phyloP scores from a whole-genome alignment of 2,329 filamentous ascomycete species.

The Cyphellophora attinorum region DNA sequence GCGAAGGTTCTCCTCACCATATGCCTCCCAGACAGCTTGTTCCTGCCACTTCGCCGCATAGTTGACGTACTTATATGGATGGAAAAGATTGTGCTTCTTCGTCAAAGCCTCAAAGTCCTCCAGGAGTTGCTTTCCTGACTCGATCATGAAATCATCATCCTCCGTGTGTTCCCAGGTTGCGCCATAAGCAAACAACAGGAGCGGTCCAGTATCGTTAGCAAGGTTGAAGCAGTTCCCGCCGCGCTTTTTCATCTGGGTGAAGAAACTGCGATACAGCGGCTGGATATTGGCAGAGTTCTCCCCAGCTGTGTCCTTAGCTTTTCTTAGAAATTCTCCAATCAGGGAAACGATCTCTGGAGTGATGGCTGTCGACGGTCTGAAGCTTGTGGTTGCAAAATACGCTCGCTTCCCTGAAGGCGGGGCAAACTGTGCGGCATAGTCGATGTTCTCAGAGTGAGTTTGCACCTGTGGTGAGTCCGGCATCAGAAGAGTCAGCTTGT shows the following conservation, averaged over 20 bases:
- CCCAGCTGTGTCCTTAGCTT: too few species aligned
- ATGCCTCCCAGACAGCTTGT: neutral
- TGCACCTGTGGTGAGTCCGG: neutral
- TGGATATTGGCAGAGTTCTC: too few species aligned
- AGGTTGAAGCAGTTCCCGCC: neutral
- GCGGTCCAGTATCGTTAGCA: neutral
- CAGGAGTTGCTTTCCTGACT: neutral
- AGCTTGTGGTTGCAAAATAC: neutral
- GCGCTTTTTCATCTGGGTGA: neutral
- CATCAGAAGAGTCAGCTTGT: neutral
- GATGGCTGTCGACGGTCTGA: too few species aligned
- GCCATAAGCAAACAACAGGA: neutral
- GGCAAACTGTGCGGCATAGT: neutral
- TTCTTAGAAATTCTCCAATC: too few species aligned
- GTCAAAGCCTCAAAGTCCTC: neutral
- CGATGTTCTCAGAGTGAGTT: neutral
- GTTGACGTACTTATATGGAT: conserved; percentile 2
- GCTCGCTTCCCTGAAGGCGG: neutral
- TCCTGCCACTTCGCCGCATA: neutral
- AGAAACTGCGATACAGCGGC: neutral
- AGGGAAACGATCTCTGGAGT: too few species aligned
- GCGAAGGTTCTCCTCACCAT: neutral
- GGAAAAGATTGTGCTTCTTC: neutral
- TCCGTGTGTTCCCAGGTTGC: neutral
- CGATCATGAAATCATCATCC: neutral